Evolutionary conservation across 1,284 basidiomycete genomes (phyloP), one percentile per base, ranked within the genome.

Genomic region (Moniliophthora roreri): DNA sequence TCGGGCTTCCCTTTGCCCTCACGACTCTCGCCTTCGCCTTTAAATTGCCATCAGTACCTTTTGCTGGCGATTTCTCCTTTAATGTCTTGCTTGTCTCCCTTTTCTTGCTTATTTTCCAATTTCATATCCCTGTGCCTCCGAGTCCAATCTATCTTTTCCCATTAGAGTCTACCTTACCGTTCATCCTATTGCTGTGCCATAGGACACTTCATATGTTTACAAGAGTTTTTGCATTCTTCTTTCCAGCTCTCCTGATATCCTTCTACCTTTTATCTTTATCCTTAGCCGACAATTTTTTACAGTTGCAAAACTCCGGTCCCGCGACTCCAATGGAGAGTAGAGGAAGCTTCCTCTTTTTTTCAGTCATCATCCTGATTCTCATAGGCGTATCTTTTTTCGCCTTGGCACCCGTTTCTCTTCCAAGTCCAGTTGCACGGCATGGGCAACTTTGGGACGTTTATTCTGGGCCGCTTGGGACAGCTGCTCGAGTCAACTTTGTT

Each of bases 311-410:
- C 7, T 46, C 47, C 11, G 35, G 58, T 20, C 44, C 50, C 36
- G 65, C 72, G 1, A 66, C 77, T 1, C 79, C 80, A 4, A 70
- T 77, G 58, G 71, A 77, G 59, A 75, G 73, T 0, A 70, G 80
- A 9, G 60, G 69, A 13, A 69, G 69, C 3, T 76, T 79, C 51
- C 59, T 77, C 4, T 38, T 63, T 40, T 62, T 81, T 10, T 68
- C 75, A 52, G 57, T 64, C 46, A 49, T 69, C 23, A 55, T 69
- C 3, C 21, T 74, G n/a, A 51, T 74, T n/a, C 56, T 74, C 15
- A 53, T 75, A 28, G 52, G 69, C 21, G 55, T 66, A 39, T 73
- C 72, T 1, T 60, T 73, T 2, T 64, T 67, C 47, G 60, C 73
- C 36, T 61, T 75, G 10, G 62, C 67, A 9, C 57, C 58, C 18